Base-by-base conservation (phyloP, 192 early-diverging fungal species). In the Kickxella alabastrina region DNA sequence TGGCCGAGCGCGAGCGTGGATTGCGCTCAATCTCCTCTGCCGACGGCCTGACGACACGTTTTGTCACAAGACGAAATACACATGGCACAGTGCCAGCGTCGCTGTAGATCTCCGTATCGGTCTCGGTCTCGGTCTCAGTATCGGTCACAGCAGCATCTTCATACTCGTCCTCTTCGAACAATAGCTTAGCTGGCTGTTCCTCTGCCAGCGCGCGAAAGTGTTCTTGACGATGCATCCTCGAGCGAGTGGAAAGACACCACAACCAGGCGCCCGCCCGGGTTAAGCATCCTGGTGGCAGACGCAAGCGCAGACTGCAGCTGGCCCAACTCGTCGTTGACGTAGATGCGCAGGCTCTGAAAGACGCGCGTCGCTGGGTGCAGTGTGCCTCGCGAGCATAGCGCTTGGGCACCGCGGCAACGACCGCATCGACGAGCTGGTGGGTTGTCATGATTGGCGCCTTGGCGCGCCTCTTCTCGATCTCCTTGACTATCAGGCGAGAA, bases 161-260 rank as follows among this genome's bases (percentile, higher is more conserved):
- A n/a, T n/a, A n/a, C n/a, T n/a, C n/a, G n/a, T n/a, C n/a, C n/a
- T n/a, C n/a, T n/a, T n/a, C n/a, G n/a, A n/a, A n/a, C n/a, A n/a
- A n/a, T n/a, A n/a, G n/a, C n/a, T n/a, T n/a, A n/a, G 22, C 7
- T 21, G 10, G 22, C 22, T 52, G 15, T 22, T 50, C 21, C 36
- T 46, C 35, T 10, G 36, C 29, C 10, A 51, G 25, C 3, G 15
- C 15, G 3, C 53, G 46, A 17, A 90, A 63, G 38, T 79, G 81
- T 78, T 67, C 50, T 90, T 90, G 14, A 80, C 81, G n/a, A 87
- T 80, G 29, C 28, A 53, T 90, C 88, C 52, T 90, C 88, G 6
- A 88, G 65, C 0, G 85, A 87, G 52, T 90, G 88, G 48, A 90
- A 90, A 5, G 85, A 82, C 2, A 88, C 82, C 14, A 75, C 79